phyloP scores from a whole-genome alignment of 345 rosid genomes.

The Rhizophora mangle region DNA sequence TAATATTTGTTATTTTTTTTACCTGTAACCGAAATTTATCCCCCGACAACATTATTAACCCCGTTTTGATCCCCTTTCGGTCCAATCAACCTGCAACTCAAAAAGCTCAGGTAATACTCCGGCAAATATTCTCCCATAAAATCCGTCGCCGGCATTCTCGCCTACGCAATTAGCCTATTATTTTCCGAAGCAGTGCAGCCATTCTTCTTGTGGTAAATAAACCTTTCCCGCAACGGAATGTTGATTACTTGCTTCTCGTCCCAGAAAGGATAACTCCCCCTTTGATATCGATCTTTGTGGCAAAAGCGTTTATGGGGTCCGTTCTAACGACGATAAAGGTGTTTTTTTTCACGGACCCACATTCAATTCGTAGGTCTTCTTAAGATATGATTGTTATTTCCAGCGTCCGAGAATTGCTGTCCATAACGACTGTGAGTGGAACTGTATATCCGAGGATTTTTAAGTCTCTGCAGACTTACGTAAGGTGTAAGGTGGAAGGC shows the following conservation, averaged over 20 bases:
- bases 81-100: constrained; percentile 34
- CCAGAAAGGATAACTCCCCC: constrained; percentile 24
- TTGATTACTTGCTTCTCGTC: constrained; percentile 18
- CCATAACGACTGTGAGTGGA: background rate
- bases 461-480: background rate
- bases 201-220: background rate
- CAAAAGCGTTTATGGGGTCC: background rate
- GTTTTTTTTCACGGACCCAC: constrained; percentile 17
- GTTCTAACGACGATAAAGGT: constrained; percentile 17
- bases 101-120: constrained; percentile 17
- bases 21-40: background rate
- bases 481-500: no score
- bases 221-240: constrained; percentile 2
- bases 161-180: constrained; percentile 18
- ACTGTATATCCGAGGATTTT: background rate
- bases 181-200: background rate
- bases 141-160: constrained; percentile 25
- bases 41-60: constrained; percentile 25
- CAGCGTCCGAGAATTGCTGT: background rate
- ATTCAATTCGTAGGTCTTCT: constrained; percentile 21
- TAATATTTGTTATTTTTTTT: no score
- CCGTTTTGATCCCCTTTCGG: constrained; percentile 17
- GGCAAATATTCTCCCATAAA: constrained; percentile 25
- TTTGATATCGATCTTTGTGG: constrained; percentile 7
- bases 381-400: constrained; percentile 18